Base-by-base conservation (phyloP, 1,284 basidiomycete species). In the Vanrija pseudolonga region DNA sequence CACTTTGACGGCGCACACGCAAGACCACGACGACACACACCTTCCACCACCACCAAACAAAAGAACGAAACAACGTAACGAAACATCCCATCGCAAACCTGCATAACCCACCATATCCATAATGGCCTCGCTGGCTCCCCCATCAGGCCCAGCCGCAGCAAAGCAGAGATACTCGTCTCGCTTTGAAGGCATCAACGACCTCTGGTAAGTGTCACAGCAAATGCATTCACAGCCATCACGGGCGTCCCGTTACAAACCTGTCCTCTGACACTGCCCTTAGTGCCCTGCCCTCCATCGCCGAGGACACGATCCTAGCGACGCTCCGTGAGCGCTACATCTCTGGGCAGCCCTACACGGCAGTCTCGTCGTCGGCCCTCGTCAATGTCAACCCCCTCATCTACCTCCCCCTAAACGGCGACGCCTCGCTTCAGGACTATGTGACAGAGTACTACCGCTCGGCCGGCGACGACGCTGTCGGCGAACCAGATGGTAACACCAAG, bases 381-480 rank as follows among this genome's bases (percentile, higher is more conserved):
- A 87, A 88, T 26, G 80, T 94, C 64, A 95, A 95, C 74, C 90
- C 91, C 0, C 87, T 93, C 80, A 91, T 90, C 73, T 89, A 88
- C 66, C 81, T 94, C 28, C 65, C 86, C 14, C 83, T 83, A 58
- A 92, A 89, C 67, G 84, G 87, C 59, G 90, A 96, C 77, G 84
- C 85, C 0, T 77, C 88, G 28, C 77, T 95, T 38, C 84, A 89
- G 74, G 87, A 89, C 69, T 95, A 95, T 69, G 86, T 89, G 5
- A 80, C 85, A 28, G 83, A 89, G 61, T 88, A 88, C 66, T 79
- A 85, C 63, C 63, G 62, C 17, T 73, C 68, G 17, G 83, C 82
- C 2, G 78, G 79, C 3, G 82, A 82, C 59, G 79, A 81, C 61
- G 59, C 55, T 8, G 54, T 64, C 14, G 64, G 61, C 17, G 61